Percentiles rank a stretch among this genome's conserved stretches.
These are phyloP conservation scores for Larix kaempferi DNA, from an alignment of 75 land plant species.

Conservation along the genomic window DNA sequence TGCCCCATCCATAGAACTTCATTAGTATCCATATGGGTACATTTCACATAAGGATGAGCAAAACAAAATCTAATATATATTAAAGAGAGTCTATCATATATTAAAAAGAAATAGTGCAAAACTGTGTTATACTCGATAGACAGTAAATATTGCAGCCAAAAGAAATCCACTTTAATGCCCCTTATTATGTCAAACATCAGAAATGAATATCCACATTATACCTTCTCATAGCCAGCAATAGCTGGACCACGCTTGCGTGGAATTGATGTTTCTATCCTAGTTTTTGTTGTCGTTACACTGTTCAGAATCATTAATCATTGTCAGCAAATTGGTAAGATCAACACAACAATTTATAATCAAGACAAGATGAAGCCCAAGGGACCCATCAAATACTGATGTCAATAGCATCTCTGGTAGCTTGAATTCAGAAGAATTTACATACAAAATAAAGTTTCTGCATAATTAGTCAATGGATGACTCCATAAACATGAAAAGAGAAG, in stretches of 20 bases:
- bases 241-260: conserved; percentile 97
- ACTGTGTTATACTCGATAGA: conserved; percentile 1
- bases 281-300: conserved; percentile 76
- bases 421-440: no score
- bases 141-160: background rate
- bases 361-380: no score
- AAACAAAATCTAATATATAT: background rate
- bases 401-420: no score
- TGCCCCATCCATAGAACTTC: conserved; percentile 15
- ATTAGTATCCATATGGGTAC: background rate
- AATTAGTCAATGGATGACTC: no score
- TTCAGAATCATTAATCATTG: background rate
- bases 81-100: background rate
- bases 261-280: conserved; percentile 80
- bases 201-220: conserved; percentile 13
- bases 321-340: no score
- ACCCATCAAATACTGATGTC: no score
- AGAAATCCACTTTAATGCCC: background rate
- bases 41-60: background rate
- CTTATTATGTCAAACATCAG: background rate
- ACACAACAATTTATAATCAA: no score
- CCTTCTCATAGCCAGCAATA: conserved; percentile 92
- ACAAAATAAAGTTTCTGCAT: no score
- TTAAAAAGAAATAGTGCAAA: background rate
- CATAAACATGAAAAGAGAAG: no score